Base-by-base conservation (phyloP, 2,329 filamentous ascomycete genomes). In the Alternaria ventricosa region DNA sequence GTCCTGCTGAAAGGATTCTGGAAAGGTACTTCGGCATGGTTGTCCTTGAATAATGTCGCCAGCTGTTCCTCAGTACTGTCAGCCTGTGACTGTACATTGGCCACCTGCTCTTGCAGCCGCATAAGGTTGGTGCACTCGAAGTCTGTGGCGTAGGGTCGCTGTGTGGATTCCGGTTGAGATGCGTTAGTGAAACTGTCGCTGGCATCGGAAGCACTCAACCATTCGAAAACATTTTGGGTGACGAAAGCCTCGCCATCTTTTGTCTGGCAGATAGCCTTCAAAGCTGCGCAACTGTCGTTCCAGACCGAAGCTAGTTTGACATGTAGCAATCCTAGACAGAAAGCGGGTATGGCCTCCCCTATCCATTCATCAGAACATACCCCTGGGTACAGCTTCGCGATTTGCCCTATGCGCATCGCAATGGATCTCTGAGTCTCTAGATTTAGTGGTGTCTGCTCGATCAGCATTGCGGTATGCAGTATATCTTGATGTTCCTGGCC, bases 281-380 rank as follows among this genome's bases (percentile, higher is more conserved):
- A 82, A 1, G 92, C 89, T 58, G 89, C 87, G 55, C 91, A 88
- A 1, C 92, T 88, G 72, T 97, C 93, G 64, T 97, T 92, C 92
- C 95, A 97, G 6, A 96, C 84, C 36, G 93, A 93, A 1, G 94
- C 88, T 68, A 97, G 85, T 70, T 91, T 92, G 53, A 97, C 89
- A 1, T 94, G 96, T 63, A 98, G 86, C 80, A 97, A 87, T 53
- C 96, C 96, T 71, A 97, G 97, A 71, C 93, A 89, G 73, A 94
- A 98, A 0, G 88, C 86, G 0, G 94, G 92, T 28, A 98, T 86
- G 7, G 93, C 88, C 71, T 87, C 86, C 62, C 87, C 85, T 67
- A 96, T 82, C 88, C 90, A 92, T 2, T 87, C 87, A 41, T 87
- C 84, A 3, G 87, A 82, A 44, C 84, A 82, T 10, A 90, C 76